phyloP scores from a whole-genome alignment of 768 basidiomycete species.

The Tulasnella calospora region DNA sequence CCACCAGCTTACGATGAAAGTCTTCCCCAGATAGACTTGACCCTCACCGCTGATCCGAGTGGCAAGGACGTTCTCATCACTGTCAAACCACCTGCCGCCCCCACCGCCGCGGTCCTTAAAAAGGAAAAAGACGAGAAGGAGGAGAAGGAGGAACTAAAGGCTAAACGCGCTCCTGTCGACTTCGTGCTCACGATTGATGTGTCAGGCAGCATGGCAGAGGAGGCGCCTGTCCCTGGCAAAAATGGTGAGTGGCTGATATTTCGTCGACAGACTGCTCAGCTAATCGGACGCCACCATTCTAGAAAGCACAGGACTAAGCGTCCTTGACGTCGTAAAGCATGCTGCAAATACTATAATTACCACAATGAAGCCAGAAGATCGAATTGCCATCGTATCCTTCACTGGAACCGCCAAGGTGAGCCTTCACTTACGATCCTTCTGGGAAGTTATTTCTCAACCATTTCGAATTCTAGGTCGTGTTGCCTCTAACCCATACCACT shows the following conservation, averaged over 20 bases:
- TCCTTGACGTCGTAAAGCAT: slow-evolving; percentile 29
- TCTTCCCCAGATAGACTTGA: background rate
- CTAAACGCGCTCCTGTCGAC: slow-evolving; percentile 27
- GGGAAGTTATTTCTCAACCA: background rate
- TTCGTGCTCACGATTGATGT: slow-evolving; percentile 28
- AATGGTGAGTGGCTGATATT: slow-evolving; percentile 11
- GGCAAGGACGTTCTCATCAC: slow-evolving; percentile 19
- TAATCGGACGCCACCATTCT: background rate
- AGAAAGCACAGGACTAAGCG: slow-evolving; percentile 22
- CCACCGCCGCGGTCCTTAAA: background rate
- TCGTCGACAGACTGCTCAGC: background rate
- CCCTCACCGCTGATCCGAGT: background rate
- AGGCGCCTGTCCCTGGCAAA: slow-evolving; percentile 26
- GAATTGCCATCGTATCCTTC: slow-evolving; percentile 28
- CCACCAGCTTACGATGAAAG: background rate
- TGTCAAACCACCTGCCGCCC: slow-evolving; percentile 6
- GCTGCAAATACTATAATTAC: slow-evolving; percentile 27
- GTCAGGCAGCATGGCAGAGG: slow-evolving; percentile 26
- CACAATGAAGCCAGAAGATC: slow-evolving; percentile 25
- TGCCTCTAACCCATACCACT: slow-evolving; percentile 24
- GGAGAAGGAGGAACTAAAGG: background rate
- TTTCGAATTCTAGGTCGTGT: background rate
- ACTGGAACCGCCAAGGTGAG: slow-evolving; percentile 22
- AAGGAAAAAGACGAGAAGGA: background rate
- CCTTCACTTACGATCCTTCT: background rate